phyloP scores from a whole-genome alignment of 108 stramenopile genomes.

The Mediolabrus comicus region DNA sequence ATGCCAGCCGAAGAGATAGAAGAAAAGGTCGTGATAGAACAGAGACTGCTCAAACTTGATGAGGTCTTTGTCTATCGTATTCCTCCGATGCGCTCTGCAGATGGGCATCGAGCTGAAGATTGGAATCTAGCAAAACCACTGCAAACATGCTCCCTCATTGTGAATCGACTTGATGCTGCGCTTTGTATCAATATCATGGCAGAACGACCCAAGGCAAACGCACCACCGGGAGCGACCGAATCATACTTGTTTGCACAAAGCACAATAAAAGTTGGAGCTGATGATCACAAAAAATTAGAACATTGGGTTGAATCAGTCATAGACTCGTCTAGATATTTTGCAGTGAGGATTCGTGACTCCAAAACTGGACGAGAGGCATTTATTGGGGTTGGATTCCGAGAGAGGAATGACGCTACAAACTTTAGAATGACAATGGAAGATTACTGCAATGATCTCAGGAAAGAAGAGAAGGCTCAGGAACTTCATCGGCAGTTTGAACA shows the following conservation, averaged over 20 bases:
- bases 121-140: conserved; percentile 80
- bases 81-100: conserved; percentile 63
- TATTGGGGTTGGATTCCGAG: conserved; percentile 83
- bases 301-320: conserved; percentile 77
- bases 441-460: conserved; percentile 46
- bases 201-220: conserved; percentile 30
- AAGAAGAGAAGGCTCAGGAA: conserved; percentile 48
- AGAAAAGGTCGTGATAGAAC: conserved; percentile 54
- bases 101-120: conserved; percentile 77
- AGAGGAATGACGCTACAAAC: conserved; percentile 78
- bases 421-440: conserved; percentile 74
- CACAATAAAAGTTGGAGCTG: conserved; percentile 18
- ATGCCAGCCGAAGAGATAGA: neutral
- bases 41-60: conserved; percentile 60
- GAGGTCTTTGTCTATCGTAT: conserved; percentile 82
- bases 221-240: conserved; percentile 34
- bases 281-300: conserved; percentile 39
- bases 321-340: conserved; percentile 83
- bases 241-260: conserved; percentile 46
- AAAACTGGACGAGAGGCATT: conserved; percentile 65
- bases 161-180: conserved; percentile 31
- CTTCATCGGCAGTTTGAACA: conserved; percentile 40
- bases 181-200: conserved; percentile 43
- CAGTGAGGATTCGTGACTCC: conserved; percentile 67
- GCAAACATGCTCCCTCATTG: conserved; percentile 54